phyloP scores from a whole-genome alignment of 805 yeast species.

The Spathaspora hagerdaliae region DNA sequence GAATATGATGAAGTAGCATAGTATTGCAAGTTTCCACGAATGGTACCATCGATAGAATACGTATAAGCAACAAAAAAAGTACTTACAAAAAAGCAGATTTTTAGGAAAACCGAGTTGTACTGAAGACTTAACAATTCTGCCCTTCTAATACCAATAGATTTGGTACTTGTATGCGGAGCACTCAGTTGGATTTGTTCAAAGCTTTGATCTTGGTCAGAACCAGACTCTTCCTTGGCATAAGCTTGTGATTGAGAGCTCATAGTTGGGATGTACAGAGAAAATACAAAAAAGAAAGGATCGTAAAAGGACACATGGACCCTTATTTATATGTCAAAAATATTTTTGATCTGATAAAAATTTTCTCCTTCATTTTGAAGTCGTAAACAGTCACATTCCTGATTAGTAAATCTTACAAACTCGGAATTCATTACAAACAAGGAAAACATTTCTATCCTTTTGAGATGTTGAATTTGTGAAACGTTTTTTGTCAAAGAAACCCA shows the following conservation, averaged over 20 bases:
- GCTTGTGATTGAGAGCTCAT: background rate
- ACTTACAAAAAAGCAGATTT: conserved; percentile 40
- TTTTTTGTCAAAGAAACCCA: too few species aligned
- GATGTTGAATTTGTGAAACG: too few species aligned
- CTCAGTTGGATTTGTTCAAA: background rate
- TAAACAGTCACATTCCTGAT: too few species aligned
- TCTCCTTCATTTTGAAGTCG: too few species aligned
- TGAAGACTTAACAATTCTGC: conserved; percentile 3
- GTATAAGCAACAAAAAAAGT: conserved; percentile 55
- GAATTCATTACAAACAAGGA: too few species aligned
- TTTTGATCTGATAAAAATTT: too few species aligned
- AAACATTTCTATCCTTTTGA: too few species aligned
- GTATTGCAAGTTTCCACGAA: conserved; percentile 39
- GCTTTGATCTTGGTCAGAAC: background rate
- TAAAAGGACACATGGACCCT: too few species aligned
- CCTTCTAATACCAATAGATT: conserved; percentile 2
- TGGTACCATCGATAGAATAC: conserved; percentile 53
- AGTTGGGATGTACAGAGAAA: background rate
- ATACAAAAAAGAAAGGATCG: too few species aligned
- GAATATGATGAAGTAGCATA: conserved; percentile 54
- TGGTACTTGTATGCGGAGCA: background rate
- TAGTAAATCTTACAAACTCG: too few species aligned
- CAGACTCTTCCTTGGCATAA: background rate
- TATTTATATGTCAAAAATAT: too few species aligned
- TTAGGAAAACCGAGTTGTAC: conserved; percentile 17